These are phyloP conservation scores for Phlegmacium glaucopus DNA, from an alignment of 768 basidiomycete species.

Conservation along the genomic window DNA sequence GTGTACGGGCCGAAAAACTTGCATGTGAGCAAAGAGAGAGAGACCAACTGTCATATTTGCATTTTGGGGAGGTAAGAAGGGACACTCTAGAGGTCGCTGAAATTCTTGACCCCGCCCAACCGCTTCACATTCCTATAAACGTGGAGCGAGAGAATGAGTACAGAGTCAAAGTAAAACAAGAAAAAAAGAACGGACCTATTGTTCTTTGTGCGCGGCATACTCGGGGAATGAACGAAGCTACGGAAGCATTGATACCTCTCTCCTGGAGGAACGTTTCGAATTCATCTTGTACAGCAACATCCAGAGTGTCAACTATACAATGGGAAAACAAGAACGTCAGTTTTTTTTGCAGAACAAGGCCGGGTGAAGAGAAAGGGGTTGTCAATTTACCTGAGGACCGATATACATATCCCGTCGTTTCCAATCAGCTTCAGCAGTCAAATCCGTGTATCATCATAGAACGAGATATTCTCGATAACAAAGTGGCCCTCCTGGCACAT, in stretches of 20 bases:
- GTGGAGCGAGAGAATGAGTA: conserved; percentile 6
- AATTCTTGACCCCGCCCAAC: conserved; percentile 78
- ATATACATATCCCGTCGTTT: conserved; percentile 88
- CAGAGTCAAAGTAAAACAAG: conserved; percentile 2
- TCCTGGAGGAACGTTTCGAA: conserved; percentile 87
- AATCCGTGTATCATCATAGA: too few relatives aligned
- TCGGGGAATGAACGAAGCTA: conserved; percentile 89
- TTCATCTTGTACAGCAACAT: too few relatives aligned
- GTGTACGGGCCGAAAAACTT: too few relatives aligned
- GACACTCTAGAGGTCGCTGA: conserved; percentile 61
- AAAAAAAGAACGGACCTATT: conserved; percentile 57
- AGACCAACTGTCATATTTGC: too few relatives aligned
- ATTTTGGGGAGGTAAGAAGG: too few relatives aligned
- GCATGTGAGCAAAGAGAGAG: too few relatives aligned
- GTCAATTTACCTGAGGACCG: conserved; percentile 82
- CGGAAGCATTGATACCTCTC: conserved; percentile 78
- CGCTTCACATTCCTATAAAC: conserved; percentile 94
- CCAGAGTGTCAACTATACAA: conserved; percentile 64
- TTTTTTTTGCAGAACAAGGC: neutral
- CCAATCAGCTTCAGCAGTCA: conserved; percentile 93
- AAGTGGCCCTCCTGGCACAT: conserved; percentile 78
- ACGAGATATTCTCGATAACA: conserved; percentile 86
- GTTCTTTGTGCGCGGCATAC: conserved; percentile 88
- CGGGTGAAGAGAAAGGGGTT: neutral
- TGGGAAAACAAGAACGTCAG: too few relatives aligned